These are phyloP conservation scores for Ensete glaucum DNA, from an alignment of 176 grass and related monocot genomes.

Conservation along the genomic window DNA sequence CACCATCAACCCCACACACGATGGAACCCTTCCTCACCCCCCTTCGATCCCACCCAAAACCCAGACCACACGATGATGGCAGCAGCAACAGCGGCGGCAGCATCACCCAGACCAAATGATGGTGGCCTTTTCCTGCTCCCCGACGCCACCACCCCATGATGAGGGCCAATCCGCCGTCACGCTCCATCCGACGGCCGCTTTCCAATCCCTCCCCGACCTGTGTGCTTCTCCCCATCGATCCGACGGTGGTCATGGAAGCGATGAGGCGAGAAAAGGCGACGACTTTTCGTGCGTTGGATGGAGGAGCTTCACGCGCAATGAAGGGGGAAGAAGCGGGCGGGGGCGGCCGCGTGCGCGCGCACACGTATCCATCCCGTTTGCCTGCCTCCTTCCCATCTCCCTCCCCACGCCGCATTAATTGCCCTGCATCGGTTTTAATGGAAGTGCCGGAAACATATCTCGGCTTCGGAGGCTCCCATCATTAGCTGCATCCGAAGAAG, in stretches of 20 bases:
- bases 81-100: neutral
- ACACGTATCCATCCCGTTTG: neutral
- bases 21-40: too few species aligned
- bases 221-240: neutral
- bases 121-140: neutral
- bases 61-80: slow-evolving; percentile 6
- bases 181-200: neutral
- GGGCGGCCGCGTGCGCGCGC: neutral
- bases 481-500: neutral
- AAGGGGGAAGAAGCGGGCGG: neutral
- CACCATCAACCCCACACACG: neutral
- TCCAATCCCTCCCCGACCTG: neutral
- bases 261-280: neutral
- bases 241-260: neutral
- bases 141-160: neutral
- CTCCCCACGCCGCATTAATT: slow-evolving; percentile 8
- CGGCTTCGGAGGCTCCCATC: slow-evolving; percentile 10
- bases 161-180: neutral
- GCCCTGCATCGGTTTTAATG: slow-evolving; percentile 9
- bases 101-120: neutral
- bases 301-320: slow-evolving; percentile 8
- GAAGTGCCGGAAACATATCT: slow-evolving; percentile 1
- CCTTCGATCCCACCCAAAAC: neutral
- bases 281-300: slow-evolving; percentile 2
- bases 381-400: neutral